Conservation (phyloP, 805 yeast species). For the Priceomyces medius region DNA sequence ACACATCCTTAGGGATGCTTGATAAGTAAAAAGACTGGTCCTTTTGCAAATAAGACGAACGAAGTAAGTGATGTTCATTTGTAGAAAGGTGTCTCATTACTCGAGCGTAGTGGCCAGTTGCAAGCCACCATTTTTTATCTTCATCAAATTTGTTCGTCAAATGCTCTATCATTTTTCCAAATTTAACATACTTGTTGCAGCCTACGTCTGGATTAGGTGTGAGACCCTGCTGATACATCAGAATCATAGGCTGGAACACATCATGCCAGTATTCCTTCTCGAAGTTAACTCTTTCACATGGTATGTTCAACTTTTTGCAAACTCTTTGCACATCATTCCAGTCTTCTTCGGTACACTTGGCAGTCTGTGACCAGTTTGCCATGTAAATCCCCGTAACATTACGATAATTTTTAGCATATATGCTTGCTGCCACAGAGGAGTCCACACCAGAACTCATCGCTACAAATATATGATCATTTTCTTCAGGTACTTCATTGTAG, state of each 20-base stretch:
- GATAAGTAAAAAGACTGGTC: conserved; percentile 93
- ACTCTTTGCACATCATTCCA: conserved; percentile 81
- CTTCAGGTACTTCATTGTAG: conserved; percentile 34
- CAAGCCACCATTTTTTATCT: conserved; percentile 54
- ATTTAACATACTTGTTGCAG: conserved; percentile 83
- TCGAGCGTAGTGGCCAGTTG: conserved; percentile 81
- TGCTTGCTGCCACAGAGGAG: conserved; percentile 81
- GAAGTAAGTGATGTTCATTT: conserved; percentile 46
- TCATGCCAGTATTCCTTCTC: conserved; percentile 91
- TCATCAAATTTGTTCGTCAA: conserved; percentile 39
- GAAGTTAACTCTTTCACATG: conserved; percentile 74
- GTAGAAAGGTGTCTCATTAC: conserved; percentile 36
- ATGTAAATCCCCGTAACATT: conserved; percentile 83
- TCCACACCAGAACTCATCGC: conserved; percentile 99
- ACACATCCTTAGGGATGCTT: conserved; percentile 48
- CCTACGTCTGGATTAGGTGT: conserved; percentile 96
- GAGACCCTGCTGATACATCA: conserved; percentile 62
- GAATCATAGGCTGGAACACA: conserved; percentile 91
- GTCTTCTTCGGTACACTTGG: conserved; percentile 78
- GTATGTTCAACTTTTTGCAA: conserved; percentile 59
- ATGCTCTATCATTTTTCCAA: conserved; percentile 70
- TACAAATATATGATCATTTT: conserved; percentile 62
- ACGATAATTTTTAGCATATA: conserved; percentile 52
- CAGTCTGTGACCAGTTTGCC: conserved; percentile 82
- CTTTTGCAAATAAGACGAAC: conserved; percentile 60